phyloP scores from a whole-genome alignment of 1,139 yeast genomes.

The Yamadazyma sp. region DNA sequence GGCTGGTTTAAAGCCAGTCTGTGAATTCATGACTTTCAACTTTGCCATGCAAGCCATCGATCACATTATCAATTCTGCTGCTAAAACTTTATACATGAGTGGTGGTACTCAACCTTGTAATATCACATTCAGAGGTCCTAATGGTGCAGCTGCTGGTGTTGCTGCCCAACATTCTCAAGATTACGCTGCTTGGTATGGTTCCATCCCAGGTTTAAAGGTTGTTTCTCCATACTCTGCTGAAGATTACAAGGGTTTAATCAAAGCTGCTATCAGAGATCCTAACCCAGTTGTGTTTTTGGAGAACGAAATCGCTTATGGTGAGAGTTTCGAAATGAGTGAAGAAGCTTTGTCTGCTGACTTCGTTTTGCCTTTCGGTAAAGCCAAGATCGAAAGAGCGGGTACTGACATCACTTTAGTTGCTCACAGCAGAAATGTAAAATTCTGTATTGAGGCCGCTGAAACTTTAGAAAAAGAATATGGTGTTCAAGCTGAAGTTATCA shows the following conservation, averaged over 20 bases:
- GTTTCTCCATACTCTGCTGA: constrained; percentile 93
- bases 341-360: constrained; percentile 88
- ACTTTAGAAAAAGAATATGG: constrained; percentile 78
- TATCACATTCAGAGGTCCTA: constrained; percentile 98
- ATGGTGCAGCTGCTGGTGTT: constrained; percentile 99
- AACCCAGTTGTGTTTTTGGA: constrained; percentile 96
- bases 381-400: constrained; percentile 93
- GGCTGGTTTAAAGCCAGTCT: constrained; percentile 94
- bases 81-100: constrained; percentile 97
- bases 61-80: constrained; percentile 97
- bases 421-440: constrained; percentile 87
- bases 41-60: constrained; percentile 99
- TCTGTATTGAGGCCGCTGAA: constrained; percentile 89
- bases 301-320: constrained; percentile 94
- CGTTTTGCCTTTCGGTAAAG: constrained; percentile 90
- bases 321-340: constrained; percentile 83
- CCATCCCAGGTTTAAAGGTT: constrained; percentile 97
- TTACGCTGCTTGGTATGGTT: constrained; percentile 96
- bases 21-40: constrained; percentile 99
- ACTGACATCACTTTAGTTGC: constrained; percentile 85
- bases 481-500: constrained; percentile 89
- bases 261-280: constrained; percentile 97
- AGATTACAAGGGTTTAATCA: constrained; percentile 93
- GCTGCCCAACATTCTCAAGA: constrained; percentile 99
- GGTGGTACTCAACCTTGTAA: constrained; percentile 98